Percentiles rank a stretch among this genome's conserved stretches.
Conservation (phyloP, 2,329 filamentous ascomycete genomes). For the Byssothecium circinans region DNA sequence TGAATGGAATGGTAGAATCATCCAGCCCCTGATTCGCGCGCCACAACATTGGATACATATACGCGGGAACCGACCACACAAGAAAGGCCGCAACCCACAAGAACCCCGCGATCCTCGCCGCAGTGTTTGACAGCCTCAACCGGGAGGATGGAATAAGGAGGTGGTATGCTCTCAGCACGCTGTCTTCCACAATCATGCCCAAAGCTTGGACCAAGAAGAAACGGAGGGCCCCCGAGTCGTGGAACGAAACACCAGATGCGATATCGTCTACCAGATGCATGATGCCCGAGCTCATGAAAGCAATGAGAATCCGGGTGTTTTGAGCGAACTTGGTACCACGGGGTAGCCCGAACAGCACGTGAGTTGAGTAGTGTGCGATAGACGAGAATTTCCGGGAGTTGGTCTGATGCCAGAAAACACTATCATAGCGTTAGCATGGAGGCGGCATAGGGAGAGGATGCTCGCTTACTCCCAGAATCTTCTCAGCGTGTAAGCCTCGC, state of each 20-base stretch:
- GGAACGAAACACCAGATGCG: slow-evolving; percentile 6
- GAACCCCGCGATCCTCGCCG: slow-evolving; percentile 2
- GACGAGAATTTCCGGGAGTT: slow-evolving; percentile 11
- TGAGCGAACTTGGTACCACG: slow-evolving; percentile 7
- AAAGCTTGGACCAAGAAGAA: slow-evolving; percentile 9
- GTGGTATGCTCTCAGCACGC: no score
- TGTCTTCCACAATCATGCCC: no score
- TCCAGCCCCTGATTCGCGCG: slow-evolving; percentile 7
- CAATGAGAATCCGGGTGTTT: slow-evolving; percentile 7
- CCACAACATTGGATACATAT: slow-evolving; percentile 15
- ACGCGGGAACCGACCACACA: slow-evolving; percentile 7
- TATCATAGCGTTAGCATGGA: background rate
- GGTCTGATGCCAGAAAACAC: slow-evolving; percentile 15
- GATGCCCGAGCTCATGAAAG: slow-evolving; percentile 9
- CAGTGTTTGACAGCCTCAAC: background rate
- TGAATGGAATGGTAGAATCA: slow-evolving; percentile 9
- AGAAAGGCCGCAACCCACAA: slow-evolving; percentile 9
- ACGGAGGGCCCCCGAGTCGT: slow-evolving; percentile 9
- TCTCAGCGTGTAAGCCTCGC: slow-evolving; percentile 6
- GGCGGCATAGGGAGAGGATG: background rate
- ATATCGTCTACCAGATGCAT: slow-evolving; percentile 12
- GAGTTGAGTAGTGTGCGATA: slow-evolving; percentile 8
- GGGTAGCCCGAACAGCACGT: slow-evolving; percentile 1
- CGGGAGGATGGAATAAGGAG: slow-evolving; percentile 3
- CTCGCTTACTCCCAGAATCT: slow-evolving; percentile 8